These are phyloP conservation scores for Phanerodontia chrysosporium DNA, from an alignment of 768 basidiomycete genomes.

Conservation along the genomic window DNA sequence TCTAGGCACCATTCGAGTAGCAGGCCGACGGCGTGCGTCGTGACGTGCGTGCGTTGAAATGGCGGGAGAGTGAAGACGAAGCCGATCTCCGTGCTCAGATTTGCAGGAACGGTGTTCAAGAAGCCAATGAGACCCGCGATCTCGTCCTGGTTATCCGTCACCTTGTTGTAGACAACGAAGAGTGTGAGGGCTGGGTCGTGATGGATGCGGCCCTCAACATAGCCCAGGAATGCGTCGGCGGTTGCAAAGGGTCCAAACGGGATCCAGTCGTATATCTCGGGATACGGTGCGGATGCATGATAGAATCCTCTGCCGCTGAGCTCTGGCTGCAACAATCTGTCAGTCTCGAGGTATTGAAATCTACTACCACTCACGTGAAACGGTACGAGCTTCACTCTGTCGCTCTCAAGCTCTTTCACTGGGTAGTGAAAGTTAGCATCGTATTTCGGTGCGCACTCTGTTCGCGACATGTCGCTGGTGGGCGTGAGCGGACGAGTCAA, in stretches of 20 bases:
- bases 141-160: conserved; percentile 7
- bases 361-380: conserved; percentile 19
- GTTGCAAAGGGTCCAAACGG: conserved; percentile 22
- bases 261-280: conserved; percentile 27
- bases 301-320: background rate
- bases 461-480: too few relatives aligned
- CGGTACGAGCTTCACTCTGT: conserved; percentile 33
- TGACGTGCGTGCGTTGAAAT: conserved; percentile 37
- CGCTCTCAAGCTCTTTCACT: conserved; percentile 29
- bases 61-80: conserved; percentile 29
- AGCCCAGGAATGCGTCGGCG: conserved; percentile 14
- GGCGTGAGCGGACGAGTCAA: too few relatives aligned
- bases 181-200: conserved; percentile 17
- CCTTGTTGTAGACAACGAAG: conserved; percentile 38
- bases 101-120: conserved; percentile 23
- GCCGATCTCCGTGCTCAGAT: conserved; percentile 35
- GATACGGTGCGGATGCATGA: conserved; percentile 9
- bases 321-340: too few relatives aligned
- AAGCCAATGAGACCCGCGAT: conserved; percentile 36
- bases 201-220: conserved; percentile 13
- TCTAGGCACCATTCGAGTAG: conserved; percentile 37
- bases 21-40: conserved; percentile 33
- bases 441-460: too few relatives aligned
- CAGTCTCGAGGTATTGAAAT: too few relatives aligned
- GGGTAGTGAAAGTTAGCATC: conserved; percentile 35